Conservation (phyloP, 352 stramenopile species). For the Phytopythium oedochilum region DNA sequence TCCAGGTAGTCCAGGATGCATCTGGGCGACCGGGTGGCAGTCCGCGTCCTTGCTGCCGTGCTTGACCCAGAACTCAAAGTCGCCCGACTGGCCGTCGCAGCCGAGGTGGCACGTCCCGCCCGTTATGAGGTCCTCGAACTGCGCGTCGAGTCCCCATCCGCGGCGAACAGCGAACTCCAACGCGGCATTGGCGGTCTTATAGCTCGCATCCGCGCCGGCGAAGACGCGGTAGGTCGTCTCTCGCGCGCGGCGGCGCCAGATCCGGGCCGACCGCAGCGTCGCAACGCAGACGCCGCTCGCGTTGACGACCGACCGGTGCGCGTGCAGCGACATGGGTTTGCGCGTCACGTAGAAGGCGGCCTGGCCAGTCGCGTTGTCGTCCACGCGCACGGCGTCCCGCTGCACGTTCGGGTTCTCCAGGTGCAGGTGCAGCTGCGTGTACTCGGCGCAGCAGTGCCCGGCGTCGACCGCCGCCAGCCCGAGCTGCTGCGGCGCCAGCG, state of each 20-base stretch:
- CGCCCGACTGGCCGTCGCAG: constrained; percentile 11
- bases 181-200: constrained; percentile 11
- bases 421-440: constrained; percentile 22
- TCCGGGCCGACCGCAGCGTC: constrained; percentile 28
- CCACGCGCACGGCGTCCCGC: constrained; percentile 13
- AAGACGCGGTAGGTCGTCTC: constrained; percentile 21
- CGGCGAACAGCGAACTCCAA: constrained; percentile 20
- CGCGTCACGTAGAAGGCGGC: constrained; percentile 20
- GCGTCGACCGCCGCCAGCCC: constrained; percentile 25
- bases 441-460: constrained; percentile 29
- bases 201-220: constrained; percentile 10
- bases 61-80: constrained; percentile 38
- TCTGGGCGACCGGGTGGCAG: constrained; percentile 24
- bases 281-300: constrained; percentile 20
- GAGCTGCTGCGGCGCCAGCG: constrained; percentile 23
- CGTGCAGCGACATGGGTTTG: constrained; percentile 27
- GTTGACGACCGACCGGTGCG: constrained; percentile 26
- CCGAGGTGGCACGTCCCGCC: constrained; percentile 21
- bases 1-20: constrained; percentile 16
- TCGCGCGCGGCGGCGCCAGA: constrained; percentile 13
- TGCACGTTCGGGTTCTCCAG: constrained; percentile 22
- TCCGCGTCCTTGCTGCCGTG: constrained; percentile 11
- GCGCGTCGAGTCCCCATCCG: constrained; percentile 19
- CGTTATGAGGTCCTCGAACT: constrained; percentile 33
- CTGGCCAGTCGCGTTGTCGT: constrained; percentile 29